phyloP scores from a whole-genome alignment of 768 basidiomycete species.

The Hygrophoropsis aurantiaca region DNA sequence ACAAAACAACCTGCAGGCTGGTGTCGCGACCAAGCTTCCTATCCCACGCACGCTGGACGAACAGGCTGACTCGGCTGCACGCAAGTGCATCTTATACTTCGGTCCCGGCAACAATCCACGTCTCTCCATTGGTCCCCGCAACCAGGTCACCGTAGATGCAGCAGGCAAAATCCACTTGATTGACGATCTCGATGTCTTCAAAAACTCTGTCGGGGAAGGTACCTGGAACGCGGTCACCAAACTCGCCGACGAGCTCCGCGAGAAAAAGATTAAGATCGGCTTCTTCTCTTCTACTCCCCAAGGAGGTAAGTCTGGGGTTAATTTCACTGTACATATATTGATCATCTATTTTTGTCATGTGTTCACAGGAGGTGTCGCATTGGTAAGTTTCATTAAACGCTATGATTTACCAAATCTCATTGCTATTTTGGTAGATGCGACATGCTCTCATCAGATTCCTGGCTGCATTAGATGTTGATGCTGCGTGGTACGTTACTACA shows the following conservation, averaged over 20 bases:
- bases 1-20: slow-evolving; percentile 39
- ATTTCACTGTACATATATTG: slow-evolving; percentile 17
- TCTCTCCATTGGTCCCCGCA: slow-evolving; percentile 76
- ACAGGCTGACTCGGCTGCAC: slow-evolving; percentile 83
- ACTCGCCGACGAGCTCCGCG: slow-evolving; percentile 80
- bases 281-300: slow-evolving; percentile 97
- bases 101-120: slow-evolving; percentile 84
- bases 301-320: slow-evolving; percentile 58
- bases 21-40: slow-evolving; percentile 58
- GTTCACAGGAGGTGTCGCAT: slow-evolving; percentile 81
- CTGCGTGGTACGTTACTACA: slow-evolving; percentile 62
- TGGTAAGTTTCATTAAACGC: slow-evolving; percentile 52
- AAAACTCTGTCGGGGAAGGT: slow-evolving; percentile 65
- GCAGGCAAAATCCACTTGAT: slow-evolving; percentile 84
- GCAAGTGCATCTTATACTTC: slow-evolving; percentile 82
- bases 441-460: slow-evolving; percentile 91
- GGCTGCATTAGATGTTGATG: slow-evolving; percentile 76
- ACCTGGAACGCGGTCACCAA: slow-evolving; percentile 84
- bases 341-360: slow-evolving; percentile 19
- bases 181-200: slow-evolving; percentile 78
- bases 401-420: slow-evolving; percentile 9
- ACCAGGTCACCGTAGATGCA: slow-evolving; percentile 87
- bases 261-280: slow-evolving; percentile 85
- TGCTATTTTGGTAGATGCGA: slow-evolving; percentile 63
- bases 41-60: slow-evolving; percentile 79